Conservation (phyloP, 345 rosid genomes). For the Moricandia moricandioides region DNA sequence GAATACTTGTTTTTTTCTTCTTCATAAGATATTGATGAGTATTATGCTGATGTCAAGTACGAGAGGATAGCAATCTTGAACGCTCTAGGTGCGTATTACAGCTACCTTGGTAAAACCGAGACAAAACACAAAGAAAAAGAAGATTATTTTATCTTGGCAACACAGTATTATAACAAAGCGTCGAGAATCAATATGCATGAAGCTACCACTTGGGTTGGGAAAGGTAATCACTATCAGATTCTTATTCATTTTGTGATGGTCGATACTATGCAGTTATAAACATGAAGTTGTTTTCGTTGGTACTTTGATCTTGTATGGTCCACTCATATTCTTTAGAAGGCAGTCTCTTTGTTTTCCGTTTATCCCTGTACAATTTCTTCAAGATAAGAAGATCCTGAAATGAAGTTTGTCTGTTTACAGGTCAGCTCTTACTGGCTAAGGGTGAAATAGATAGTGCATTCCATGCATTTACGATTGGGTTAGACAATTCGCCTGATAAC, state of each 20-base stretch:
- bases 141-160: constrained; percentile 84
- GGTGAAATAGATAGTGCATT: constrained; percentile 90
- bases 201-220: constrained; percentile 98
- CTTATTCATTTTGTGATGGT: background rate
- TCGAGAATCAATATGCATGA: constrained; percentile 97
- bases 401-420: constrained; percentile 41
- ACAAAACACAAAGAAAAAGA: constrained; percentile 84
- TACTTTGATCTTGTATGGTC: constrained; percentile 6
- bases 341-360: background rate
- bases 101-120: constrained; percentile 92
- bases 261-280: background rate
- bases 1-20: background rate
- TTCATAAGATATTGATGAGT: constrained; percentile 85
- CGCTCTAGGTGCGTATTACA: constrained; percentile 90
- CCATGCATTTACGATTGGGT: constrained; percentile 80
- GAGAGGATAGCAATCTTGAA: constrained; percentile 95
- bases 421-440: constrained; percentile 94
- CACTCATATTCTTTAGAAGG: background rate
- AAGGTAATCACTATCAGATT: constrained; percentile 49
- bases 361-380: background rate
- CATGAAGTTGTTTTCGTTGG: background rate
- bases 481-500: constrained; percentile 74
- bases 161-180: constrained; percentile 83
- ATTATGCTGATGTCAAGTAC: constrained; percentile 92
- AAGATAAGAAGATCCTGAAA: background rate